phyloP scores from a whole-genome alignment of 2,329 filamentous ascomycete species.

The Fusarium staphyleae region DNA sequence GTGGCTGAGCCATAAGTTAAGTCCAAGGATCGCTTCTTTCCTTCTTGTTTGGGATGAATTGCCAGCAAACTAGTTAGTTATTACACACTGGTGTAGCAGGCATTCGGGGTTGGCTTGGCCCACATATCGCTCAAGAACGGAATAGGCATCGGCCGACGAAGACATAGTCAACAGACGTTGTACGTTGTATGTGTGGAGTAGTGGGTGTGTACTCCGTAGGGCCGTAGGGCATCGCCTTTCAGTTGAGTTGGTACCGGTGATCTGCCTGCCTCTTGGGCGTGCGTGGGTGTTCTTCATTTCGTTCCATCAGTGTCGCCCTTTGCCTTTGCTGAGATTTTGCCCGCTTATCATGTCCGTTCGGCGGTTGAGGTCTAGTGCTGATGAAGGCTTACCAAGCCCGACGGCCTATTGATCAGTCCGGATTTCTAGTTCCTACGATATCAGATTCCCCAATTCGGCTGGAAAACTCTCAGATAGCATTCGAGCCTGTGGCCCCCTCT shows the following conservation, averaged over 20 bases:
- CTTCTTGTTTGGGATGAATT: no score
- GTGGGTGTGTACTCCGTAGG: not conserved
- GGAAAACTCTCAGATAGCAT: constrained; percentile 27
- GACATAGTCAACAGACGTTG: not conserved
- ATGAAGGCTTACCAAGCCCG: constrained; percentile 8
- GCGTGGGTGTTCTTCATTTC: constrained; percentile 1
- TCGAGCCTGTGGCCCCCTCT: constrained; percentile 31
- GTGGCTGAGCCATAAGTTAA: constrained; percentile 14
- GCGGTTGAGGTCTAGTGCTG: constrained; percentile 23
- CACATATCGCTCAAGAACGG: no score
- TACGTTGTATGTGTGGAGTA: no score
- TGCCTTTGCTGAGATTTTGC: not conserved
- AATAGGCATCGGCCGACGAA: constrained; percentile 1
- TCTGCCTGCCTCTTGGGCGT: not conserved
- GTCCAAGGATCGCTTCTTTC: not conserved
- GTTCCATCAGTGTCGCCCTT: not conserved
- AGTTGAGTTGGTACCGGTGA: not conserved
- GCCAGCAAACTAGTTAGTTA: no score
- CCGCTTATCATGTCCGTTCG: not conserved
- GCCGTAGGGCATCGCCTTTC: not conserved
- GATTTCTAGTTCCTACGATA: constrained; percentile 5
- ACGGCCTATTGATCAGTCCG: not conserved
- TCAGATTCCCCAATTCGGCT: not conserved
- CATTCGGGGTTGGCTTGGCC: no score
- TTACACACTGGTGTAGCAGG: no score